Percentiles rank a stretch among this genome's conserved stretches.
These are phyloP conservation scores for Mycena rebaudengoi DNA, from an alignment of 768 basidiomycete species.

Conservation along the genomic window DNA sequence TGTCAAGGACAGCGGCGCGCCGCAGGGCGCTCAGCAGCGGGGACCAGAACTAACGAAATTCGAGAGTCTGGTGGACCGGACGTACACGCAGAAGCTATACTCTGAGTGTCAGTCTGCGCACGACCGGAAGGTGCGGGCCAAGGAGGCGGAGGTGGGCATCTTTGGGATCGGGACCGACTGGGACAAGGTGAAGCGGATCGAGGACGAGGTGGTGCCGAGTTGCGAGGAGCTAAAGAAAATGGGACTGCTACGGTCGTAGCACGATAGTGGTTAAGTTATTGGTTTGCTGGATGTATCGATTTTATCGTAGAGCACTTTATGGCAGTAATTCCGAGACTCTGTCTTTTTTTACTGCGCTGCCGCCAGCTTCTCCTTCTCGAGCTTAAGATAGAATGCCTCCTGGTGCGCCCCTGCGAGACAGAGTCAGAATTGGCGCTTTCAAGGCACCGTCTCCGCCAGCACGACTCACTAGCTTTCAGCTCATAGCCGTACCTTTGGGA, in stretches of 20 bases:
- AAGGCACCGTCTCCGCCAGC: not conserved
- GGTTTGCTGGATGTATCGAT: constrained; percentile 20
- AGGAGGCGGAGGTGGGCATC: constrained; percentile 82
- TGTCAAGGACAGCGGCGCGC: constrained; percentile 32
- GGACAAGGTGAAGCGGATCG: constrained; percentile 83
- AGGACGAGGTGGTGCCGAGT: constrained; percentile 71
- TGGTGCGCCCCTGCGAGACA: constrained; percentile 73
- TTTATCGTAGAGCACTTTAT: constrained; percentile 11
- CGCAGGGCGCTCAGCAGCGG: constrained; percentile 31
- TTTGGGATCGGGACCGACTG: constrained; percentile 94
- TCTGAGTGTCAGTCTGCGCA: constrained; percentile 74
- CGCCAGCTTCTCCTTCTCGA: constrained; percentile 69
- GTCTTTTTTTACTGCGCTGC: constrained; percentile 32
- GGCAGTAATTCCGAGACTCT: constrained; percentile 2
- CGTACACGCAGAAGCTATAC: constrained; percentile 77
- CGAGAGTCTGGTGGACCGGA: constrained; percentile 79
- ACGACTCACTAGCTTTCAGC: constrained; percentile 73
- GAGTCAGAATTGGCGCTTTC: constrained; percentile 5
- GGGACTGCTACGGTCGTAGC: constrained; percentile 61
- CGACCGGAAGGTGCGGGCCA: constrained; percentile 72
- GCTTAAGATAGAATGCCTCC: constrained; percentile 87
- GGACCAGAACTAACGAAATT: constrained; percentile 65
- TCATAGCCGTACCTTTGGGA: constrained; percentile 81
- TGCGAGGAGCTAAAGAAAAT: constrained; percentile 81
- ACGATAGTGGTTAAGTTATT: constrained; percentile 24